Evolutionary conservation across 768 basidiomycete species (phyloP).

Genomic region (Calocybe indica): DNA sequence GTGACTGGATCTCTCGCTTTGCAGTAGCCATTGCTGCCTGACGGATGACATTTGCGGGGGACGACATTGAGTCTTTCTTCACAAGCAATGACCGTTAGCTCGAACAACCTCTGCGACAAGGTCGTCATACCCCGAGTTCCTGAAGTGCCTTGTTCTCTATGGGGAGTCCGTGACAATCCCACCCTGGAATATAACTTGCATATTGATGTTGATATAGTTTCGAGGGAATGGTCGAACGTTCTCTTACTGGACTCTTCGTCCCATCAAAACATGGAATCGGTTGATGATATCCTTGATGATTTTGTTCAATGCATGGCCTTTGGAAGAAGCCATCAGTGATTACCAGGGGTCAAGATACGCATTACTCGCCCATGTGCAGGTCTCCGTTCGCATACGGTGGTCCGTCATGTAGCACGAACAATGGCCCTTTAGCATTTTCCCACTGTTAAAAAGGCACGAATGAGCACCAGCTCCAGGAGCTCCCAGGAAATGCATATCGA

Average conservation of each 20-base stretch:
- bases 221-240: constrained; percentile 19
- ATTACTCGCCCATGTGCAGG: constrained; percentile 79
- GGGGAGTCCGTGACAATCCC: constrained; percentile 97
- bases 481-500: constrained; percentile 21
- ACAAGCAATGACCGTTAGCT: constrained; percentile 3
- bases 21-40: constrained; percentile 69
- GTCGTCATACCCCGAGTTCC: constrained; percentile 53
- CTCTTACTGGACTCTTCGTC: constrained; percentile 69
- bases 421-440: constrained; percentile 55
- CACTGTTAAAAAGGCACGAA: constrained; percentile 32
- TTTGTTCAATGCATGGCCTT: constrained; percentile 95
- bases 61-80: constrained; percentile 49
- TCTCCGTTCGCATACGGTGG: constrained; percentile 98
- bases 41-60: constrained; percentile 62
- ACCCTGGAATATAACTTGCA: constrained; percentile 85
- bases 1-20: constrained; percentile 62
- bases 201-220: neutral
- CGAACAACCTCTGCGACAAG: neutral
- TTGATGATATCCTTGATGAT: constrained; percentile 95
- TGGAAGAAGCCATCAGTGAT: neutral
- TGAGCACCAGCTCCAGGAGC: too few species aligned
- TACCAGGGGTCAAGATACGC: neutral
- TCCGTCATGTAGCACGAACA: constrained; percentile 90
- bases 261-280: constrained; percentile 76
- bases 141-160: constrained; percentile 93